Evolutionary conservation across 179 eudicot genomes (phyloP).

Genomic region (Sideroxylon spinosum): DNA sequence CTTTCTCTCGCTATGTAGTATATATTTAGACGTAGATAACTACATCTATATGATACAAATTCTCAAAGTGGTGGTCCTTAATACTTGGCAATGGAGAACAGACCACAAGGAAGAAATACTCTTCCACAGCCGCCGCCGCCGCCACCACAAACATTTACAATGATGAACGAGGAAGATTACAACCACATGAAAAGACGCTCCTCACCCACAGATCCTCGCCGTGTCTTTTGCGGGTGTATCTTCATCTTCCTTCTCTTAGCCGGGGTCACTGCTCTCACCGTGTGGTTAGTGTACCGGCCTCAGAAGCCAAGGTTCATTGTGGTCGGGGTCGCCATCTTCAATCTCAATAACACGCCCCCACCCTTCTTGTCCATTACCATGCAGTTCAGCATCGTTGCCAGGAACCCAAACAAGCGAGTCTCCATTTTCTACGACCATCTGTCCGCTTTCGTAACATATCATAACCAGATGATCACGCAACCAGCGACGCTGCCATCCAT

Average conservation of each 20-base stretch:
- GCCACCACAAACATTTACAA: background rate
- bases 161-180: background rate
- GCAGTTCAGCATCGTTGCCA: conserved; percentile 58
- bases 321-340: conserved; percentile 39
- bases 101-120: too few species aligned
- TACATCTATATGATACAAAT: too few species aligned
- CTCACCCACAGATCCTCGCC: background rate
- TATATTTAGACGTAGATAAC: too few species aligned
- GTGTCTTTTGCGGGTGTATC: conserved; percentile 24
- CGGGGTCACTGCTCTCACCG: conserved; percentile 42
- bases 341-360: conserved; percentile 37
- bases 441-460: conserved; percentile 50
- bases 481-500: conserved; percentile 62
- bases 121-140: too few species aligned
- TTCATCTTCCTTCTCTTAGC: conserved; percentile 38
- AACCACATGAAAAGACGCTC: too few species aligned
- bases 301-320: conserved; percentile 54
- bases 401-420: conserved; percentile 63
- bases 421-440: conserved; percentile 56
- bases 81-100: too few species aligned
- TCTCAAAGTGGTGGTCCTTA: too few species aligned
- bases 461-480: conserved; percentile 54
- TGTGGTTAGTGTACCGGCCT: conserved; percentile 74
- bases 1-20: too few species aligned
- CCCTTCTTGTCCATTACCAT: conserved; percentile 43